Evolutionary conservation across 2,329 filamentous ascomycete genomes (phyloP).

Genomic region (Trichoderma citrinoviride): DNA sequence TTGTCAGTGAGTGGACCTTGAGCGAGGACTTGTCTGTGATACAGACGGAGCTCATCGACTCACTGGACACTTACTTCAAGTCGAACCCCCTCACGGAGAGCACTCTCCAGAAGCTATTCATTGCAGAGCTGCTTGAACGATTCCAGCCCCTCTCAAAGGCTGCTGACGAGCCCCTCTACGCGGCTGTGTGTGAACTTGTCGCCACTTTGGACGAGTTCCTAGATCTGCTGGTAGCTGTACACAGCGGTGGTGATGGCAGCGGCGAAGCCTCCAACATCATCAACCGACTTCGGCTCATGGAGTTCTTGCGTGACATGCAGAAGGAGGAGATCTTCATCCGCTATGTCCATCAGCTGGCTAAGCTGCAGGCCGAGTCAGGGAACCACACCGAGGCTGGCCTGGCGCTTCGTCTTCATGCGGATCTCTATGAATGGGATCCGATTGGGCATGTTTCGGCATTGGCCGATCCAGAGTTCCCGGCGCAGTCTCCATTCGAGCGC

Average conservation of each 20-base stretch:
- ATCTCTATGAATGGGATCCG: constrained; percentile 89
- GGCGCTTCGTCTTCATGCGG: constrained; percentile 84
- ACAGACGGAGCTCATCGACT: constrained; percentile 95
- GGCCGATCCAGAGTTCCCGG: constrained; percentile 71
- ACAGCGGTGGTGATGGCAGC: constrained; percentile 68
- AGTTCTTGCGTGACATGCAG: constrained; percentile 93
- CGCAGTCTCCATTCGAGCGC: constrained; percentile 84
- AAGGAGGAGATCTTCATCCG: constrained; percentile 96
- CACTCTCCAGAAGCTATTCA: constrained; percentile 87
- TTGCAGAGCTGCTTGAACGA: constrained; percentile 76
- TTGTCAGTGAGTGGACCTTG: constrained; percentile 95
- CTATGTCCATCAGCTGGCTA: constrained; percentile 88
- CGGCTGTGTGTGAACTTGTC: constrained; percentile 74
- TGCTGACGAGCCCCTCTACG: constrained; percentile 70
- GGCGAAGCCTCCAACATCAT: constrained; percentile 80
- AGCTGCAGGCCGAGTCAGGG: constrained; percentile 69
- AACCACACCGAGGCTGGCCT: constrained; percentile 87
- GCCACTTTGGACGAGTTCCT: constrained; percentile 85
- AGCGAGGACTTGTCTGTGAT: constrained; percentile 89
- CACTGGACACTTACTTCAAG: constrained; percentile 86
- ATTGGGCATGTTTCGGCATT: constrained; percentile 63
- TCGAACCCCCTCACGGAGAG: constrained; percentile 83
- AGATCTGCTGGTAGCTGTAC: constrained; percentile 85
- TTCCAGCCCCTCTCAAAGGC: constrained; percentile 70
- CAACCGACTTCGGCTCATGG: constrained; percentile 87